These are phyloP conservation scores for Baeospora myosura DNA, from an alignment of 1,284 basidiomycete genomes.

Conservation along the genomic window DNA sequence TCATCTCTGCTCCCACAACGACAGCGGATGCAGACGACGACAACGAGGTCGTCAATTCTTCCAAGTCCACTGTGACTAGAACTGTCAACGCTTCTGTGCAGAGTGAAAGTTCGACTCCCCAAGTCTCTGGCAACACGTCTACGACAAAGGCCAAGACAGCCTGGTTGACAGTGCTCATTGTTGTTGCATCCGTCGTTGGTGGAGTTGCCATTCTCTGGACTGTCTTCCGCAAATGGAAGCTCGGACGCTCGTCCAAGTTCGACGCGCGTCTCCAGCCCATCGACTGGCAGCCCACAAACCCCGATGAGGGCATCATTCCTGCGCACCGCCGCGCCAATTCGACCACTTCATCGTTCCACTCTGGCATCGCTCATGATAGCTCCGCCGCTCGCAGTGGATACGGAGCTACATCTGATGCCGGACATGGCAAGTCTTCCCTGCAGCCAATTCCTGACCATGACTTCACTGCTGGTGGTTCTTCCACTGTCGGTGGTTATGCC, in stretches of 20 bases:
- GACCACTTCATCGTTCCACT: conserved; percentile 63
- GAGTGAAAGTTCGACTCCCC: conserved; percentile 16
- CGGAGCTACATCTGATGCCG: conserved; percentile 17
- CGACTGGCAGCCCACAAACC: conserved; percentile 65
- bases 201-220: conserved; percentile 68
- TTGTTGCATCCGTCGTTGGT: conserved; percentile 62
- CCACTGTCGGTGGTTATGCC: conserved; percentile 70
- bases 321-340: conserved; percentile 48
- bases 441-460: conserved; percentile 64
- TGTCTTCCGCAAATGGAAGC: conserved; percentile 87
- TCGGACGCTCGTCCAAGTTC: conserved; percentile 72
- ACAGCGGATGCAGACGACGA: no score
- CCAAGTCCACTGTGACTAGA: no score
- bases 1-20: no score
- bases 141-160: conserved; percentile 50
- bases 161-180: conserved; percentile 67
- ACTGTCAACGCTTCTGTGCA: conserved; percentile 19
- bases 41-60: no score
- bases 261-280: conserved; percentile 79
- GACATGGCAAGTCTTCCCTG: conserved; percentile 22
- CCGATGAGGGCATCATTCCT: conserved; percentile 38
- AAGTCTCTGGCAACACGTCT: conserved; percentile 19
- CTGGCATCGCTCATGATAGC: conserved; percentile 45
- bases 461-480: conserved; percentile 68
- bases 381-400: conserved; percentile 28